Percentiles rank a stretch among this genome's conserved stretches.
phyloP scores from a whole-genome alignment of 148 eudicot species.

The Rhododendron ovatum region DNA sequence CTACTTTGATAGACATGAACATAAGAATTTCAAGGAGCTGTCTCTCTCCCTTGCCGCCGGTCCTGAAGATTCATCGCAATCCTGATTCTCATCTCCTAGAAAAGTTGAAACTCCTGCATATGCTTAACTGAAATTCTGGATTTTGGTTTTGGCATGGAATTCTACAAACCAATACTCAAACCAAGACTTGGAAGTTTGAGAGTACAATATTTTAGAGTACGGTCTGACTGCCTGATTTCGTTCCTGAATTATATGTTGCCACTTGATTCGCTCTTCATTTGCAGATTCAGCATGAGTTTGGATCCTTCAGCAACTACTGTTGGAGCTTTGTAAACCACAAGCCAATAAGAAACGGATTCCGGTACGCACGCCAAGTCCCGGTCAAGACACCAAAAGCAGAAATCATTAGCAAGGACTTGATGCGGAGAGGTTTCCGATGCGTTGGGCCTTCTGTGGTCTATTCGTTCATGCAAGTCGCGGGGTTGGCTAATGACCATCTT shows the following conservation, averaged over 20 bases:
- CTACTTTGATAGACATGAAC: not conserved
- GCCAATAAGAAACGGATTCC: constrained; percentile 42
- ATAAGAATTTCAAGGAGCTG: not conserved
- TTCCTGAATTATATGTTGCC: not conserved
- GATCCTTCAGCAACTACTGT: constrained; percentile 57
- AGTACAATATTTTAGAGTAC: not conserved
- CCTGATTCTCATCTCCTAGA: not conserved
- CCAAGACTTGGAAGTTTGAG: not conserved
- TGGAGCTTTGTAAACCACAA: constrained; percentile 63
- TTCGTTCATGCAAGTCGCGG: constrained; percentile 73
- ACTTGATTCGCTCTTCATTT: constrained; percentile 9
- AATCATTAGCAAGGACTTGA: constrained; percentile 56
- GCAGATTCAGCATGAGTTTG: constrained; percentile 67
- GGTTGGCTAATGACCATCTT: constrained; percentile 68
- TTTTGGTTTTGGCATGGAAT: not conserved
- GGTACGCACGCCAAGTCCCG: constrained; percentile 61
- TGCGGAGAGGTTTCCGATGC: constrained; percentile 63
- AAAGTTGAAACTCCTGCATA: not conserved
- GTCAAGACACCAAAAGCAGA: constrained; percentile 65
- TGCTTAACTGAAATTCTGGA: not conserved
- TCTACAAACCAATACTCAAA: not conserved
- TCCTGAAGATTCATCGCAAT: not conserved
- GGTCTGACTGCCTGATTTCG: not conserved
- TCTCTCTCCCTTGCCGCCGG: not conserved
- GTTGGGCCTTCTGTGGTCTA: constrained; percentile 75